phyloP scores from a whole-genome alignment of 257 asterid species.

The Misopates orontium region DNA sequence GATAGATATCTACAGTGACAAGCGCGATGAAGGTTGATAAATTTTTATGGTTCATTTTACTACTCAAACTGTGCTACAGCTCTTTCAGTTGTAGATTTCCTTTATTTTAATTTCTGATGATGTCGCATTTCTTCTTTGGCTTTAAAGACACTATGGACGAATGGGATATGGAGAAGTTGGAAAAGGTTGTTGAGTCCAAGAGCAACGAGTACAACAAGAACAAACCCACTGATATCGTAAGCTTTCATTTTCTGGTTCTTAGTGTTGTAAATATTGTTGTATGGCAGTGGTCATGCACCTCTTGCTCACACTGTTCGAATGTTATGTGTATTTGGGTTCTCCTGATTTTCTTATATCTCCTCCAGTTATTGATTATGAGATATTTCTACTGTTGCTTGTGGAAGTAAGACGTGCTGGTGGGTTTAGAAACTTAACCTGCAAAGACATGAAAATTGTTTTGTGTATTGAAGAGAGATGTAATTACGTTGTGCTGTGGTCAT shows the following conservation, averaged over 20 bases:
- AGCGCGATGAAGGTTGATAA: conserved; percentile 55
- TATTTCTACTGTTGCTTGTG: neutral
- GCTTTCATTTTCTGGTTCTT: conserved; percentile 26
- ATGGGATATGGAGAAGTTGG: conserved; percentile 89
- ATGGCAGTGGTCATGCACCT: conserved; percentile 3
- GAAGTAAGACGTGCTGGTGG: neutral
- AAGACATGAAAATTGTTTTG: too few species aligned
- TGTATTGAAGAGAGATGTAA: too few species aligned
- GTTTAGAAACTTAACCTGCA: too few species aligned
- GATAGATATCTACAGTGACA: conserved; percentile 87
- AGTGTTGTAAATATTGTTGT: conserved; percentile 52
- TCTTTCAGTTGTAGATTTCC: neutral
- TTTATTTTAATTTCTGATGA: too few species aligned
- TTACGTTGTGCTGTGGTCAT: too few species aligned
- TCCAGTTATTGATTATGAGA: neutral
- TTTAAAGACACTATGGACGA: conserved; percentile 77
- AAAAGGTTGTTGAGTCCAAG: conserved; percentile 82
- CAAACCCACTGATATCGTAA: conserved; percentile 94
- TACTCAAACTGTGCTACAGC: neutral
- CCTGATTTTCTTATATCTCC: neutral
- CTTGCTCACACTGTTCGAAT: conserved; percentile 40
- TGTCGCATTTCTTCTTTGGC: neutral
- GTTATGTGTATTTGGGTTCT: neutral
- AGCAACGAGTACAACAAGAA: conserved; percentile 92
- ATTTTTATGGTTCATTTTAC: conserved; percentile 4